Evolutionary conservation across 768 basidiomycete species (phyloP).

Genomic region (Tylopilus felleus): DNA sequence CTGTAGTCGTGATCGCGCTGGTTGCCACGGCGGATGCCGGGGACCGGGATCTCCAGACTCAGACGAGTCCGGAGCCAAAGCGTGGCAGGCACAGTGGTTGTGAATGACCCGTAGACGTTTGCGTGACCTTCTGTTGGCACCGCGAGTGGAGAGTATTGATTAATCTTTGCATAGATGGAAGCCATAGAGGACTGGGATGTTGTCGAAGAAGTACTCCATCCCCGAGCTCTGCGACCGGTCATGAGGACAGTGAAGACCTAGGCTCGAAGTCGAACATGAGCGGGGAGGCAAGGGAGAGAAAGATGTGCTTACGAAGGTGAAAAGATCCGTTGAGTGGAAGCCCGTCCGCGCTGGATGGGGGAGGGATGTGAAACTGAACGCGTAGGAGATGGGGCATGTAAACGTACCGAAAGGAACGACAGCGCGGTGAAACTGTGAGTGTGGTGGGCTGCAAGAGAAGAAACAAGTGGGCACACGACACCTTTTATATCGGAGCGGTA

Average conservation of each 20-base stretch:
- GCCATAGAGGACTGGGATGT: slow-evolving; percentile 25
- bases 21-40: slow-evolving; percentile 2
- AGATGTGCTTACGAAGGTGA: background rate
- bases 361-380: too few relatives aligned
- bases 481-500: slow-evolving; percentile 18
- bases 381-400: too few relatives aligned
- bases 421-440: background rate
- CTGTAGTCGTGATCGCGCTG: slow-evolving; percentile 6
- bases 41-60: slow-evolving; percentile 15
- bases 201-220: slow-evolving; percentile 21
- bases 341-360: too few relatives aligned
- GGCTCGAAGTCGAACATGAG: background rate
- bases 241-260: background rate
- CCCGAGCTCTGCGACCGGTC: slow-evolving; percentile 7
- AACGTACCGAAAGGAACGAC: background rate
- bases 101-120: slow-evolving; percentile 38
- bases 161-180: slow-evolving; percentile 23
- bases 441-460: background rate
- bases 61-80: slow-evolving; percentile 28
- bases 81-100: slow-evolving; percentile 35
- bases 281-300: too few relatives aligned
- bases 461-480: slow-evolving; percentile 25
- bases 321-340: background rate
- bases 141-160: slow-evolving; percentile 21
- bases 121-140: slow-evolving; percentile 23